A percentile compares a stretch with the other conserved stretches of the same genome.
phyloP scores from a whole-genome alignment of 2,329 filamentous ascomycete genomes.

The Epichloe scottii region DNA sequence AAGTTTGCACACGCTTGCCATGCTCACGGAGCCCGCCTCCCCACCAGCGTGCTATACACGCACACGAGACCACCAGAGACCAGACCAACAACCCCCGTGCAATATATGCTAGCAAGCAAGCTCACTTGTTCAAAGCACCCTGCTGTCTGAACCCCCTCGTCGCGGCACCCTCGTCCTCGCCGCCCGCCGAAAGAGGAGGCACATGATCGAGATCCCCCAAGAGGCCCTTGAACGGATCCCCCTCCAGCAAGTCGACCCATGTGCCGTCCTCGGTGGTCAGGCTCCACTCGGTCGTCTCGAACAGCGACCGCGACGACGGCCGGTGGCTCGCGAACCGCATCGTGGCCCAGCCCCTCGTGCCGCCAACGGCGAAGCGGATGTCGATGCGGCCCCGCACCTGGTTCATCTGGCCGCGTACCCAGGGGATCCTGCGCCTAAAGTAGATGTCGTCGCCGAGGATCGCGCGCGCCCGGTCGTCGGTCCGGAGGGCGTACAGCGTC shows the following conservation, averaged over 20 bases:
- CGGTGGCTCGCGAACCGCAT: slow-evolving; percentile 75
- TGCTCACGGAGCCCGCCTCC: too few relatives aligned
- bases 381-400: slow-evolving; percentile 86
- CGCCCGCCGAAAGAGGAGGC: slow-evolving; percentile 8
- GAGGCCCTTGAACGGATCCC: slow-evolving; percentile 54
- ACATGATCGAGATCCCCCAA: slow-evolving; percentile 25
- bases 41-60: too few relatives aligned
- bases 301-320: slow-evolving; percentile 46
- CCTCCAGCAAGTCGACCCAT: slow-evolving; percentile 62
- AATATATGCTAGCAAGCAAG: too few relatives aligned
- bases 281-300: slow-evolving; percentile 86
- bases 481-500: slow-evolving; percentile 84
- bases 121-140: slow-evolving; percentile 22
- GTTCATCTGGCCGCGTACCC: slow-evolving; percentile 81
- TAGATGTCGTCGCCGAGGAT: slow-evolving; percentile 79
- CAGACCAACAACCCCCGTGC: too few relatives aligned
- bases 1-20: too few relatives aligned
- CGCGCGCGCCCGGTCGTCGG: slow-evolving; percentile 59
- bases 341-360: slow-evolving; percentile 54
- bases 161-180: slow-evolving; percentile 21
- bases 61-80: too few relatives aligned
- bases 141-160: slow-evolving; percentile 41
- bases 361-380: slow-evolving; percentile 77
- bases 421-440: slow-evolving; percentile 66
- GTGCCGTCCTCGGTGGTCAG: slow-evolving; percentile 51